These are phyloP conservation scores for Paulownia fortunei DNA, from an alignment of 257 asterid species.

Conservation along the genomic window DNA sequence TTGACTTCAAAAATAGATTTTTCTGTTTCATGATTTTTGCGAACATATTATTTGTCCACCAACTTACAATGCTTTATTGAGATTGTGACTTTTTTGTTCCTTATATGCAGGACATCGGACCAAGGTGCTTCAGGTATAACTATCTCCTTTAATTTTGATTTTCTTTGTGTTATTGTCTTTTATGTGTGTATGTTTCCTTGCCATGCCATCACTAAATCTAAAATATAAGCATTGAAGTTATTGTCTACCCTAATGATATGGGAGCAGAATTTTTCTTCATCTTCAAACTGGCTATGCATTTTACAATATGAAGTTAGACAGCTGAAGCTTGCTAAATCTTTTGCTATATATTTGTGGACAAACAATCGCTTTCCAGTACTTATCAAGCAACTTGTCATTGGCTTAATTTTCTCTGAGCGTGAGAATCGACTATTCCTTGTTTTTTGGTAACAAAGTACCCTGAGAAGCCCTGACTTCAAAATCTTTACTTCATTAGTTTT, in stretches of 20 bases:
- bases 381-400: neutral
- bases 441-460: neutral
- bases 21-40: conserved; percentile 18
- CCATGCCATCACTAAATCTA: neutral
- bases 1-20: neutral
- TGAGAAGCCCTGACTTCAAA: neutral
- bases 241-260: neutral
- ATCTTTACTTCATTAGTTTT: neutral
- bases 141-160: conserved; percentile 18
- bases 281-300: too few species aligned
- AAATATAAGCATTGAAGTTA: neutral
- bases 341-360: neutral
- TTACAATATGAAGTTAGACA: neutral
- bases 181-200: neutral
- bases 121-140: conserved; percentile 72
- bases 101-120: conserved; percentile 69
- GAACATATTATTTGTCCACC: neutral
- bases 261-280: too few species aligned
- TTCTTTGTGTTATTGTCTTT: neutral
- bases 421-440: neutral
- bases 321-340: neutral
- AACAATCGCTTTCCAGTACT: neutral
- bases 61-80: conserved; percentile 4
- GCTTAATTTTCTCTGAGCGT: neutral
- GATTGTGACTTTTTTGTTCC: conserved; percentile 36